Conservation (phyloP, 1,284 basidiomycete genomes). For the Ustilago sp. region DNA sequence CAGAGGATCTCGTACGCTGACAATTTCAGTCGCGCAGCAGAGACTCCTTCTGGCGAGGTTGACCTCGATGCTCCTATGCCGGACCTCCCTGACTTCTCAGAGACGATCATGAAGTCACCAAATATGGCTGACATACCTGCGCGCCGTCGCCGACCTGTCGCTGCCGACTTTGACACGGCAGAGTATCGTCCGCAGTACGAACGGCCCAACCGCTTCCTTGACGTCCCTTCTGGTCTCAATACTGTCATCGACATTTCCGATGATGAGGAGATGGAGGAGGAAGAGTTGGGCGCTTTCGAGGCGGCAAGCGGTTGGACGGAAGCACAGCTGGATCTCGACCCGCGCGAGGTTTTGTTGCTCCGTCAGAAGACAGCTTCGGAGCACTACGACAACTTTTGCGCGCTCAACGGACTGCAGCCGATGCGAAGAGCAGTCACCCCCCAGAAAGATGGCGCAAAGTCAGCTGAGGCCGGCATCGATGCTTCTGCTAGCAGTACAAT, state of each 20-base stretch:
- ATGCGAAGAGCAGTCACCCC: conserved; percentile 9
- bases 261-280: conserved; percentile 40
- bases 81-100: conserved; percentile 22
- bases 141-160: conserved; percentile 25
- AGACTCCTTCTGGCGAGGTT: conserved; percentile 36
- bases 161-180: conserved; percentile 32
- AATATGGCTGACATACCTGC: background rate
- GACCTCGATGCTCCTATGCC: conserved; percentile 36
- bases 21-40: conserved; percentile 30
- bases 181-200: conserved; percentile 20
- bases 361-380: conserved; percentile 30
- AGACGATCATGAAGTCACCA: background rate
- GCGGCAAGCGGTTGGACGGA: conserved; percentile 18
- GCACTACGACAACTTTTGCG: conserved; percentile 37
- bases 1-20: conserved; percentile 48
- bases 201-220: conserved; percentile 26
- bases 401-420: conserved; percentile 28
- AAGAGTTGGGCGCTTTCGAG: conserved; percentile 18
- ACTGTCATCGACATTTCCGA: conserved; percentile 47
- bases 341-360: conserved; percentile 16
- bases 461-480: background rate
- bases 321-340: conserved; percentile 12
- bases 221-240: conserved; percentile 41
- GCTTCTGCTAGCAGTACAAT: background rate
- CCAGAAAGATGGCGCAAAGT: conserved; percentile 1